Base-by-base conservation (phyloP, 2,329 filamentous ascomycete species). In the Endocalyx cinctus region DNA sequence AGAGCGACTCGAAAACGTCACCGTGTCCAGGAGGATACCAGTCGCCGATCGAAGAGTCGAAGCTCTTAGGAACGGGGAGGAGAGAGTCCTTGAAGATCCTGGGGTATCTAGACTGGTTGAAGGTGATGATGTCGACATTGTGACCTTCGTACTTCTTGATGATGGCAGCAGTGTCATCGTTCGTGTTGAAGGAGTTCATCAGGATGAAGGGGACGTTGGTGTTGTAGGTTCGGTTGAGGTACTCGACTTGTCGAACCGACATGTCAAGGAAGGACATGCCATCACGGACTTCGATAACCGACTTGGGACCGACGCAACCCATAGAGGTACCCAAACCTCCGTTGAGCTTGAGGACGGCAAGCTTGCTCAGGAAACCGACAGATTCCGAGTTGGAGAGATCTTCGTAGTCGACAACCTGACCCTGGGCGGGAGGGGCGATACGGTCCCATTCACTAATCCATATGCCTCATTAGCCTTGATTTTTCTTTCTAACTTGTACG, bases 91-190 rank as follows among this genome's bases (percentile, higher is more conserved):
- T 97, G 69, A 89, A 81, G 60, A 98, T 87, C 76, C 92, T 86
- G 51, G 92, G 92, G 74, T 97, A 98, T 55, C 89, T 80, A 46
- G 92, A 98, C 72, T 98, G 92, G 77, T 98, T 98, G 82, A 98
- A 98, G 62, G 92, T 97, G 63, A 97, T 76, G 64, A 98, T 97
- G 62, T 98, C 92, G 58, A 98, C 94, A 64, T 96, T 96, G 79
- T 98, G 92, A 46, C 92, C 92, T 73, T 98, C 90, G 70, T 97
- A 98, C 76, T 98, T 98, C 82, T 98, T 98, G 75, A 98, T 98
- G 69, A 98, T 98, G 67, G 87, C 88, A 44, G 89, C 88, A 32
- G 92, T 98, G 61, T 98, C 92, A 55, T 90, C 80, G 64, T 98
- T 89, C 62, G 92, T 98, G 79, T 98, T 98, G 85, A 98, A 98